These are phyloP conservation scores for Penicillium digitatum DNA, from an alignment of 2,329 filamentous ascomycete species.

Conservation along the genomic window DNA sequence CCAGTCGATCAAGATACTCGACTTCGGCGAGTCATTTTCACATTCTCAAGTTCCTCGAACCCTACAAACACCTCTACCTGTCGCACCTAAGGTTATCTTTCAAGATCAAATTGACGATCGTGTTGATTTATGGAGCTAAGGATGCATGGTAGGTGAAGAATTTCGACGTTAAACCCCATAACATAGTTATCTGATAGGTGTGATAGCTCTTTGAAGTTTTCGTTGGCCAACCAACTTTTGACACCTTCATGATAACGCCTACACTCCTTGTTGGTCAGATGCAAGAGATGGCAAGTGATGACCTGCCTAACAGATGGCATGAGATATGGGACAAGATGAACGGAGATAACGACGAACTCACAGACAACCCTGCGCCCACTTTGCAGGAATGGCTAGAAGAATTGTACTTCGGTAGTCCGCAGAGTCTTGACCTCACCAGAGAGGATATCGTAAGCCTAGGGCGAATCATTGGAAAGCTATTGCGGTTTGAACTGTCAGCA, in stretches of 20 bases:
- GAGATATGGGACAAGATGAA: slow-evolving; percentile 29
- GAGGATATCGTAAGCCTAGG: slow-evolving; percentile 26
- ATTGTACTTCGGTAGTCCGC: slow-evolving; percentile 35
- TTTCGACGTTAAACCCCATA: not conserved
- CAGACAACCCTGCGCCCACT: slow-evolving; percentile 15
- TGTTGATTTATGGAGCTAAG: slow-evolving; percentile 41
- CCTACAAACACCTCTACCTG: slow-evolving; percentile 34
- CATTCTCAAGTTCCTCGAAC: slow-evolving; percentile 18
- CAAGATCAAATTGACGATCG: slow-evolving; percentile 33
- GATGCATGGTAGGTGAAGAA: slow-evolving; percentile 19
- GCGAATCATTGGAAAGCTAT: slow-evolving; percentile 21
- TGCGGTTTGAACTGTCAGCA: slow-evolving; percentile 26
- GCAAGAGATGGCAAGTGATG: slow-evolving; percentile 33
- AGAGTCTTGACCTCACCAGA: slow-evolving; percentile 19
- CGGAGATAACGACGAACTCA: not conserved
- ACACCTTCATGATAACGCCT: slow-evolving; percentile 35
- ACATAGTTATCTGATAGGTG: not conserved
- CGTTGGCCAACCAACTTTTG: slow-evolving; percentile 38
- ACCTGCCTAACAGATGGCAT: slow-evolving; percentile 37
- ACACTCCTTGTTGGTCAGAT: slow-evolving; percentile 36
- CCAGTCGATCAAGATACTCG: slow-evolving; percentile 32
- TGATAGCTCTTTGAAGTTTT: slow-evolving; percentile 40
- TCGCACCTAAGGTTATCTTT: slow-evolving; percentile 42
- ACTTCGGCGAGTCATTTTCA: slow-evolving; percentile 41
- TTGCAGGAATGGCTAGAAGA: slow-evolving; percentile 40